phyloP scores from a whole-genome alignment of 2,329 filamentous ascomycete genomes.

The Diaporthe sp. region DNA sequence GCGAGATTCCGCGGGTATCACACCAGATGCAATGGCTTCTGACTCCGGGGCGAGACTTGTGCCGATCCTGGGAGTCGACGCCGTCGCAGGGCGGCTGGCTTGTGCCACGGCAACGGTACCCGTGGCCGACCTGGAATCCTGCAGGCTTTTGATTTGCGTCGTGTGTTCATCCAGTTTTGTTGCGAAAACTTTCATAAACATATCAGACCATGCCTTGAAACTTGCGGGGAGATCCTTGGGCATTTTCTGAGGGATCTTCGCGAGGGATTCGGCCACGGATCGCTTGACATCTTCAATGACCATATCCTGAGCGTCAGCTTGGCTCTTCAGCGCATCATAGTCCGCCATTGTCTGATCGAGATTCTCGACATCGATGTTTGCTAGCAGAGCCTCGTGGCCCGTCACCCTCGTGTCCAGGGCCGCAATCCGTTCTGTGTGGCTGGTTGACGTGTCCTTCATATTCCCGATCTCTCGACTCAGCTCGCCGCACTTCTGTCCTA shows the following conservation, averaged over 20 bases:
- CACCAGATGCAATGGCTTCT: not conserved
- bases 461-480: not conserved
- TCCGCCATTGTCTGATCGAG: slow-evolving; percentile 8
- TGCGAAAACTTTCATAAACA: not conserved
- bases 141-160: not conserved
- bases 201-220: slow-evolving; percentile 23
- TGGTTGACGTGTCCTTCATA: not conserved
- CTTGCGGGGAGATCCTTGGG: slow-evolving; percentile 1
- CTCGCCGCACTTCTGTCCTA: not conserved
- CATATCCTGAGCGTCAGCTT: not conserved
- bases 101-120: not conserved
- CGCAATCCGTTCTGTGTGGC: slow-evolving; percentile 11
- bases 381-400: slow-evolving; percentile 3
- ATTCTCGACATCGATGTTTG: slow-evolving; percentile 29
- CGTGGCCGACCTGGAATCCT: not conserved
- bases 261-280: not conserved
- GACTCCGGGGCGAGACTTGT: not conserved
- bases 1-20: slow-evolving; percentile 2
- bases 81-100: not conserved
- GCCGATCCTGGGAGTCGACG: not conserved
- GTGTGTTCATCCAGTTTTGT: slow-evolving; percentile 6
- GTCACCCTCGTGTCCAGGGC: slow-evolving; percentile 15
- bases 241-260: not conserved
- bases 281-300: slow-evolving; percentile 11
- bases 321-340: slow-evolving; percentile 24